Evolutionary conservation across 129 eudicot genomes (phyloP), one percentile per base, ranked within the genome.

Genomic region (Mikania micrantha): DNA sequence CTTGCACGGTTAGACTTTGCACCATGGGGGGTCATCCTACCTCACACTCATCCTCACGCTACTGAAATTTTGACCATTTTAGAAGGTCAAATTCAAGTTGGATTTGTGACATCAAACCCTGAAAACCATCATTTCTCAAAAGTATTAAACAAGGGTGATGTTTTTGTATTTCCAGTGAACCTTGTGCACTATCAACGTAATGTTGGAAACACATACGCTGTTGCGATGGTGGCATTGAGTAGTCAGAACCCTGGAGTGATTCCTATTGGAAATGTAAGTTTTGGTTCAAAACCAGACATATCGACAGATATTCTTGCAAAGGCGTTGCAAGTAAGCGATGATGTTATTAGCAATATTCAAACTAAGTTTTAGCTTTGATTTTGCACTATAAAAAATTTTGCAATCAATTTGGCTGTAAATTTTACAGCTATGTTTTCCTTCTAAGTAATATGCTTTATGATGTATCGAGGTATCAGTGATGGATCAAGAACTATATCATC

Each of bases 211-310:
- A 19, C 56, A 9, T 44, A 25, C 12, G 82, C 82, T 0, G 64
- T 47, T 64, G 82, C 82, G 1, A 34, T 78, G 17, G 82, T 67
- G 35, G 82, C 74, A 0, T 73, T 78, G 57, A 71, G 57, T 28
- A 72, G 82, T 64, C 82, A 78, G 16, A 78, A 78, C 56, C 82
- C 82, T 9, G 82, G 78, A 73, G 82, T 72, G n/a, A 59, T 71
- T 49, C 44, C 69, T 0, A 57, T 72, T 56, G 70, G 69, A 25
- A 78, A 19, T 45, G 74, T 69, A 8, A 70, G 71, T n/a, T 78
- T 78, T 54, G 82, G 82, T 34, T 72, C 82, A 1, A 72, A 78
- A 2, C 82, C 82, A 9, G 74, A 73, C 32, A 78, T 78, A 65
- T 72, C 78, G 1, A 68, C 68, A 4, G 62, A 78, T 72, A 52